A percentile compares a stretch with the other conserved stretches of the same genome.
These are phyloP conservation scores for Myriangium duriaei DNA, from an alignment of 2,329 filamentous ascomycete species.

Conservation along the genomic window DNA sequence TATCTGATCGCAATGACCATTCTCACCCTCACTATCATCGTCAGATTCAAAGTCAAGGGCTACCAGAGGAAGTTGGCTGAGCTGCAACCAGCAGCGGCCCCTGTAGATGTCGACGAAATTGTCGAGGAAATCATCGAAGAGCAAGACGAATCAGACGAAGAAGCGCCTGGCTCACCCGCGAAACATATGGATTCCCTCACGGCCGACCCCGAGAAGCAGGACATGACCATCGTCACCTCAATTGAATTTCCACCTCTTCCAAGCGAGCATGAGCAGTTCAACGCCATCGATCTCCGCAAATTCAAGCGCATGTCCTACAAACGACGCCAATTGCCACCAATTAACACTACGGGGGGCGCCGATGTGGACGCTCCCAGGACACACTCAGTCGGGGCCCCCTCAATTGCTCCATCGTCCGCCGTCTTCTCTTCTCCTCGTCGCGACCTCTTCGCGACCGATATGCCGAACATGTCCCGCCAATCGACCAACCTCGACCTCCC, in stretches of 20 bases:
- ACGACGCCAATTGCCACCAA: slow-evolving; percentile 5
- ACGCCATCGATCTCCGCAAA: not conserved
- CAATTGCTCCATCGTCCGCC: slow-evolving; percentile 5
- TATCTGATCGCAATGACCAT: slow-evolving; percentile 47
- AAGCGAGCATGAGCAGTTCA: slow-evolving; percentile 5
- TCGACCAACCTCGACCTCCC: slow-evolving; percentile 1
- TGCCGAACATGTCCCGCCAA: not conserved
- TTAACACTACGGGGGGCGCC: not conserved
- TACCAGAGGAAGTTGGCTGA: slow-evolving; percentile 8
- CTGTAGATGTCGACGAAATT: slow-evolving; percentile 1
- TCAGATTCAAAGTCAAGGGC: slow-evolving; percentile 29
- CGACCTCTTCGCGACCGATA: slow-evolving; percentile 1
- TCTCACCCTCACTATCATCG: slow-evolving; percentile 32
- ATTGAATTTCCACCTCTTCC: slow-evolving; percentile 4
- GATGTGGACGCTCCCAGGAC: not conserved
- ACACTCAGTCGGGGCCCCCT: slow-evolving; percentile 1
- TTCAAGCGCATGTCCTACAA: slow-evolving; percentile 8
- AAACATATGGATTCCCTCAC: slow-evolving; percentile 2
- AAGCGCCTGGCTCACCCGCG: slow-evolving; percentile 1
- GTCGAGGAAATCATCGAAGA: slow-evolving; percentile 7
- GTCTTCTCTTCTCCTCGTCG: slow-evolving; percentile 6
- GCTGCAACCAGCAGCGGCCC: not conserved
- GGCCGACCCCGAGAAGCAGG: slow-evolving; percentile 2
- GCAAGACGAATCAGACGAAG: slow-evolving; percentile 3
- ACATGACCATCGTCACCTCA: not conserved